phyloP scores from a whole-genome alignment of 2,329 filamentous ascomycete genomes.

The Dothideomycetidae sp. region DNA sequence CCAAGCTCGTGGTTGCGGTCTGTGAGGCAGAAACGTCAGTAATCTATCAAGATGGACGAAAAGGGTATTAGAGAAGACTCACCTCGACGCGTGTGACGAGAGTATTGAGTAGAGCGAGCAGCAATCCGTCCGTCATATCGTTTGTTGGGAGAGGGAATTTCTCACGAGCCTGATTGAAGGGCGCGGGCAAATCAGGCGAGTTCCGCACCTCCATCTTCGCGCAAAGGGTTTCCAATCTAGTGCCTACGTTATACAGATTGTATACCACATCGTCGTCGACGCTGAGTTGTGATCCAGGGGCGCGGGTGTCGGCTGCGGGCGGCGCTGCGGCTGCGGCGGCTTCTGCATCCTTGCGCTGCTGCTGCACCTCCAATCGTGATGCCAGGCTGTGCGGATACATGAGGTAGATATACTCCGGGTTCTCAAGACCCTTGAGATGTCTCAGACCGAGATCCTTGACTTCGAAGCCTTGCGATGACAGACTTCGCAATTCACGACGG shows the following conservation, averaged over 20 bases:
- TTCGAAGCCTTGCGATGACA: conserved; percentile 86
- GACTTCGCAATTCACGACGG: conserved; percentile 69
- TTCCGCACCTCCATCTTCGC: not conserved
- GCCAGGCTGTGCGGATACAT: conserved; percentile 84
- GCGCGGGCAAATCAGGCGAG: not conserved
- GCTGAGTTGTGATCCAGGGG: conserved; percentile 48
- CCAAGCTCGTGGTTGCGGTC: conserved; percentile 69
- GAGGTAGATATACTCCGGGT: conserved; percentile 88
- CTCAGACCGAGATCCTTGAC: conserved; percentile 92
- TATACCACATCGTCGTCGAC: conserved; percentile 79
- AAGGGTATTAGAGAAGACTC: conserved; percentile 24
- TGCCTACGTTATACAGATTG: conserved; percentile 75
- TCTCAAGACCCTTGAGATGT: conserved; percentile 92
- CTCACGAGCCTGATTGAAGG: not conserved
- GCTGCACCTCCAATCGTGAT: conserved; percentile 61
- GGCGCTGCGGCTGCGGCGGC: conserved; percentile 23
- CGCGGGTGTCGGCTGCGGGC: conserved; percentile 29
- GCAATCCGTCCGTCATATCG: conserved; percentile 75
- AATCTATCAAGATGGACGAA: not conserved
- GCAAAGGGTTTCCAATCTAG: conserved; percentile 87
- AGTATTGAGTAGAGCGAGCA: conserved; percentile 35
- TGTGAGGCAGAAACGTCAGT: conserved; percentile 27
- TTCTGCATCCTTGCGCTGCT: conserved; percentile 33
- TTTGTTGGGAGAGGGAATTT: not conserved
- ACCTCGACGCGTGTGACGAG: conserved; percentile 83